Conservation (phyloP, 192 early-diverging fungal genomes). For the Lobosporangium transversale region DNA sequence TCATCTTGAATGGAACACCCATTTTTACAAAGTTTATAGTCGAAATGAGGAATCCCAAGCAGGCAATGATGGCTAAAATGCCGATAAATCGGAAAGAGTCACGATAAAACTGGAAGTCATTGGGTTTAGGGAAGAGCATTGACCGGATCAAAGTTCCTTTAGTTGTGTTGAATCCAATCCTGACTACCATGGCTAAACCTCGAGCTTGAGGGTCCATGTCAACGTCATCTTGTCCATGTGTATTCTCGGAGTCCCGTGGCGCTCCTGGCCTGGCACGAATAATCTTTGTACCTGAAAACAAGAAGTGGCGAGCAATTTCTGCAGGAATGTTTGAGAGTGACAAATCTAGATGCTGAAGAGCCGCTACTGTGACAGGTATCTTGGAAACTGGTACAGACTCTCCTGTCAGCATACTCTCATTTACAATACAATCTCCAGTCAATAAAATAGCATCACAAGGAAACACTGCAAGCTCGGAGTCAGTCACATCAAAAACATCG, state of each 20-base stretch:
- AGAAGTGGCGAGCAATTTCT: slow-evolving; percentile 83
- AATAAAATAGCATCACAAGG: slow-evolving; percentile 96
- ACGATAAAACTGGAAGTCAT: slow-evolving; percentile 96
- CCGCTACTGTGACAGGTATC: slow-evolving; percentile 72
- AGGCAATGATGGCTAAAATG: slow-evolving; percentile 85
- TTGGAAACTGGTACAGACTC: slow-evolving; percentile 97
- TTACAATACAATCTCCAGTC: slow-evolving; percentile 95
- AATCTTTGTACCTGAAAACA: slow-evolving; percentile 94
- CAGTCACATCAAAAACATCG: slow-evolving; percentile 89
- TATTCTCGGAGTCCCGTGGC: slow-evolving; percentile 35
- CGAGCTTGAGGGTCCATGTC: slow-evolving; percentile 53
- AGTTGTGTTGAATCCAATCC: slow-evolving; percentile 91
- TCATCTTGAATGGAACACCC: slow-evolving; percentile 72
- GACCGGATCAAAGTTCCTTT: slow-evolving; percentile 95
- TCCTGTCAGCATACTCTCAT: slow-evolving; percentile 98
- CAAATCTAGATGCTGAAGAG: slow-evolving; percentile 72
- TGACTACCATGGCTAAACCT: slow-evolving; percentile 83
- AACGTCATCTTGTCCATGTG: slow-evolving; percentile 32
- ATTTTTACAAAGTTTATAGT: slow-evolving; percentile 89
- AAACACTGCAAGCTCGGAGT: slow-evolving; percentile 66
- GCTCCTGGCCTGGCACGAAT: slow-evolving; percentile 76
- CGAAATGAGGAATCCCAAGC: slow-evolving; percentile 86
- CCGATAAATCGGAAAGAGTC: slow-evolving; percentile 98
- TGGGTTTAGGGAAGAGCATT: slow-evolving; percentile 97
- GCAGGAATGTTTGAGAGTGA: slow-evolving; percentile 76